Percentiles rank a stretch among this genome's conserved stretches.
These are phyloP conservation scores for Vararia minispora DNA, from an alignment of 768 basidiomycete species.

Conservation along the genomic window DNA sequence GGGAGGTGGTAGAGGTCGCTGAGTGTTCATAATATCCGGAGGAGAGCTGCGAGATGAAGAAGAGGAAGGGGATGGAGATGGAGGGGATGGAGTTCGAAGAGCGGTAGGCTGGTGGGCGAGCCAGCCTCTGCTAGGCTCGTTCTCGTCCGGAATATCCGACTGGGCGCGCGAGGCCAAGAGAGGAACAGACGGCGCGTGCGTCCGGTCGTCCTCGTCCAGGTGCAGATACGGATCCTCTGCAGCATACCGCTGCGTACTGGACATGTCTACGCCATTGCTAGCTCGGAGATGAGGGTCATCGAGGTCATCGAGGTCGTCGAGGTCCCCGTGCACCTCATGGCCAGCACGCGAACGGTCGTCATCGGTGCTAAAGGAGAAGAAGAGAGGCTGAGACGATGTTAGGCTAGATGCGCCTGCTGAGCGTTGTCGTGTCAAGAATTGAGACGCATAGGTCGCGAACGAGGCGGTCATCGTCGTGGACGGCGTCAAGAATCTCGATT, in stretches of 20 bases:
- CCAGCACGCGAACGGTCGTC: slow-evolving; percentile 43
- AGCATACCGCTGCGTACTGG: slow-evolving; percentile 27
- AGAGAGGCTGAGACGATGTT: slow-evolving; percentile 65
- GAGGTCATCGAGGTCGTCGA: slow-evolving; percentile 54
- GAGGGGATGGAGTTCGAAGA: slow-evolving; percentile 36
- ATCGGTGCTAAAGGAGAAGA: slow-evolving; percentile 82
- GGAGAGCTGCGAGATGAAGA: slow-evolving; percentile 33
- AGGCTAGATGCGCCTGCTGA: slow-evolving; percentile 30
- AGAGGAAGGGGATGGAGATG: slow-evolving; percentile 29
- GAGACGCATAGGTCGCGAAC: slow-evolving; percentile 75
- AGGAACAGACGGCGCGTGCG: slow-evolving; percentile 25
- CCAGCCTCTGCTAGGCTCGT: slow-evolving; percentile 41
- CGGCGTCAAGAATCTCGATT: too few species aligned
- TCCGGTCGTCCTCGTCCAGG: slow-evolving; percentile 55
- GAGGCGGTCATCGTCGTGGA: slow-evolving; percentile 53
- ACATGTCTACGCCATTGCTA: slow-evolving; percentile 19
- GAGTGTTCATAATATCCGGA: slow-evolving; percentile 29
- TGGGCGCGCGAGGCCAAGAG: slow-evolving; percentile 26
- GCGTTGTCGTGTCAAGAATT: slow-evolving; percentile 58
- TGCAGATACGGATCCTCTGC: slow-evolving; percentile 72
- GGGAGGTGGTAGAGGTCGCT: slow-evolving; percentile 13
- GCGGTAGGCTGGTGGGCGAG: slow-evolving; percentile 68
- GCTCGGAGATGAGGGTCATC: slow-evolving; percentile 67
- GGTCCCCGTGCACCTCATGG: slow-evolving; percentile 19
- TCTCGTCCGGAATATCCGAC: slow-evolving; percentile 23